These are phyloP conservation scores for Wallacemonas collosoma DNA, from an alignment of 208 protist species.

Conservation along the genomic window DNA sequence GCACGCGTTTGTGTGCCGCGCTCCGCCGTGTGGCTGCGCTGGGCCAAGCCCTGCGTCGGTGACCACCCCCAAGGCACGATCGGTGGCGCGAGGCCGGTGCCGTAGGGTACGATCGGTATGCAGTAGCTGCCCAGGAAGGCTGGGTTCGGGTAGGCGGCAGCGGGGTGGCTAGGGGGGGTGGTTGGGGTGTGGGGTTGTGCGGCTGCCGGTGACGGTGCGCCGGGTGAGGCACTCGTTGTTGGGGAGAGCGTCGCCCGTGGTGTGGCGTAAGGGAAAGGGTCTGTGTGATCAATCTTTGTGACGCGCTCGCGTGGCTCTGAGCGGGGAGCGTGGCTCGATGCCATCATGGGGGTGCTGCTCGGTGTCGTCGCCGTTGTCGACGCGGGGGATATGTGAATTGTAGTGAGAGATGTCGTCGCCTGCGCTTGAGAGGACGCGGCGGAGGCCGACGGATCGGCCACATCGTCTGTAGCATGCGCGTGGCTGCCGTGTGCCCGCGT, in stretches of 20 bases:
- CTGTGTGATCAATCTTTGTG: background rate
- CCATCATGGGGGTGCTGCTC: background rate
- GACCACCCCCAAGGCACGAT: no score
- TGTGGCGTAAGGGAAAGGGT: background rate
- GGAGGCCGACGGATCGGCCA: no score
- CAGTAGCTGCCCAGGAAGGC: constrained; percentile 3
- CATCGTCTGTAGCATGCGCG: no score
- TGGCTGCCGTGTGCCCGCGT: no score
- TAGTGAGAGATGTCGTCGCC: background rate
- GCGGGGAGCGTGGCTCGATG: background rate
- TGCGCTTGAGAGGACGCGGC: no score
- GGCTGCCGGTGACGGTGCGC: background rate
- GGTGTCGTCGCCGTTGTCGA: background rate
- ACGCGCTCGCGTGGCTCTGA: background rate
- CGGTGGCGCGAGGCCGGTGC: background rate
- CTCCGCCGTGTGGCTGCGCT: constrained; percentile 1
- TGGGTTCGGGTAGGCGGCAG: no score
- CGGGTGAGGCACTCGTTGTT: background rate
- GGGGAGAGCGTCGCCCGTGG: background rate
- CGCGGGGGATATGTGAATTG: background rate
- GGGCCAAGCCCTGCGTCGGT: background rate
- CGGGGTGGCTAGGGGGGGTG: no score
- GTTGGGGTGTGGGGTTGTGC: background rate
- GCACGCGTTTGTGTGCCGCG: constrained; percentile 1
- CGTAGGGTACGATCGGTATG: constrained; percentile 14